These are phyloP conservation scores for Carex kokanica DNA, from an alignment of 176 grass and related monocot species.

Conservation along the genomic window DNA sequence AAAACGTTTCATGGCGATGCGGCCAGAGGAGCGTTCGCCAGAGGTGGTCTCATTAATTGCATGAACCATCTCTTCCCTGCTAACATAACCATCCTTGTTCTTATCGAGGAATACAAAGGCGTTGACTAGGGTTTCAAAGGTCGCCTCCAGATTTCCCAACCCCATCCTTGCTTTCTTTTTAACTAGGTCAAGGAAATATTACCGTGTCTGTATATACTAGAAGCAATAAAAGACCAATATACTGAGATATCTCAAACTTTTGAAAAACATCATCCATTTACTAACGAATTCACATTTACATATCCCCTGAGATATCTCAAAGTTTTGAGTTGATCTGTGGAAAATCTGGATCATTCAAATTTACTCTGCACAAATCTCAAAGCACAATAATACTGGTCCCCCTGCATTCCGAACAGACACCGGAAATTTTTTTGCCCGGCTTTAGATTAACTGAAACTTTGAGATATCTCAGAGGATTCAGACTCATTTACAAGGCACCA, in stretches of 20 bases:
- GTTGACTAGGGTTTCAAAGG: conserved; percentile 84
- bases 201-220: not conserved
- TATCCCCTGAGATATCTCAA: too few relatives aligned
- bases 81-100: conserved; percentile 96
- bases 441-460: too few relatives aligned
- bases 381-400: too few relatives aligned
- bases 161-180: conserved; percentile 73
- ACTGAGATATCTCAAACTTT: not conserved
- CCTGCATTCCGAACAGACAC: too few relatives aligned
- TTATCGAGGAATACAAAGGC: conserved; percentile 96
- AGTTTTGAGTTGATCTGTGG: too few relatives aligned
- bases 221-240: not conserved
- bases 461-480: too few relatives aligned
- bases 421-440: too few relatives aligned
- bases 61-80: conserved; percentile 89
- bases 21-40: conserved; percentile 87
- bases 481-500: not conserved
- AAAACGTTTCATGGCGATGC: conserved; percentile 95
- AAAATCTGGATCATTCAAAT: too few relatives aligned
- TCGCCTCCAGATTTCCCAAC: conserved; percentile 61
- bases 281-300: too few relatives aligned
- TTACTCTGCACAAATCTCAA: too few relatives aligned
- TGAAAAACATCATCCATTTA: not conserved
- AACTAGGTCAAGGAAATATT: conserved; percentile 41
- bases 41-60: conserved; percentile 87